Base-by-base conservation (phyloP, 768 basidiomycete genomes). In the Russula griseocarnosa region DNA sequence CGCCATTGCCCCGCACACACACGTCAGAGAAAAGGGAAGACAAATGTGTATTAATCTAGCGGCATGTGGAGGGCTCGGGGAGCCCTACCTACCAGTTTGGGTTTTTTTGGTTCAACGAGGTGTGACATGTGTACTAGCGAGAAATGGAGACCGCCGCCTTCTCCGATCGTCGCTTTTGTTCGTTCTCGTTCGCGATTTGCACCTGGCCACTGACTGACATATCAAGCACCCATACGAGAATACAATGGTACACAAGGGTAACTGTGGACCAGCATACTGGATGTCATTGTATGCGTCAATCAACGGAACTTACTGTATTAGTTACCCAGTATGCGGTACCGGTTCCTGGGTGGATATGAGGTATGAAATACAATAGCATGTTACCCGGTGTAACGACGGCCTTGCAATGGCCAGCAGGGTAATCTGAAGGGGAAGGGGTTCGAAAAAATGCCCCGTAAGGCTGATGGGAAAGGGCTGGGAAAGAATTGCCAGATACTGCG, bases 141-240 rank as follows among this genome's bases (percentile, higher is more conserved):
- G 22, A 5, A 47, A 47, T 47, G 46, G 46, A 22, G 20, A n/a
- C 44, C 44, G 44, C 44, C 20, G 46, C 20, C n/a, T n/a, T n/a
- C n/a, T n/a, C n/a, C n/a, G n/a, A n/a, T n/a, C 44, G 3, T n/a
- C 10, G 7, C n/a, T 49, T 49, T 49, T 22, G 13, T 11, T 49
- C 22, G 47, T 49, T 24, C 46, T 67, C 18, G 32, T 67, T 24
- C 62, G 54, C 28, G 10, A 16, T 44, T 65, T 51, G 11, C 24
- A 36, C 22, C 52, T 16, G 38, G 20, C 20, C 42, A n/a, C n/a
- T 55, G 22, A 11, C 22, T 55, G 22, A 28, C 9, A 34, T 44
- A 20, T 50, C 14, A 49, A 24, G 5, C 47, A 26, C 32, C 58
- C 24, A 47, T 20, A 47, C 18, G 6, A 30, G 26, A 30, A 51